phyloP scores from a whole-genome alignment of 2,329 filamentous ascomycete genomes.

The Coleophoma eucalyptorum region DNA sequence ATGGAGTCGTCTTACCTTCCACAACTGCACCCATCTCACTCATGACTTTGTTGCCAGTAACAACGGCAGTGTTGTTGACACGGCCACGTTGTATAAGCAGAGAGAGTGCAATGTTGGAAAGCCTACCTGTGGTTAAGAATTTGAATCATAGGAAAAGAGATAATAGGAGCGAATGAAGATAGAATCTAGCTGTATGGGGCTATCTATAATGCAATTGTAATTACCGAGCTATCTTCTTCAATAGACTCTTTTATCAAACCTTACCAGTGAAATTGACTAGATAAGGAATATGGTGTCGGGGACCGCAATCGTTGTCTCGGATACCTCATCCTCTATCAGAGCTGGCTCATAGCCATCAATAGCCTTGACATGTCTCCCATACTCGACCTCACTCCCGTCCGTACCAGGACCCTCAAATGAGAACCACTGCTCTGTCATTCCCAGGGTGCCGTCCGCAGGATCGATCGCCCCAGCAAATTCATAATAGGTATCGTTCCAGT shows the following conservation, averaged over 20 bases:
- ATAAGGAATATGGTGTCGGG: constrained; percentile 3
- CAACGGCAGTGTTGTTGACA: too few relatives aligned
- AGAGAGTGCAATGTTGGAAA: too few relatives aligned
- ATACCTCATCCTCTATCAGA: constrained; percentile 13
- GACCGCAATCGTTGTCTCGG: constrained; percentile 8
- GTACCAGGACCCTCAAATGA: constrained; percentile 5
- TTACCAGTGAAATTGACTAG: too few relatives aligned
- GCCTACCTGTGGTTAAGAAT: too few relatives aligned
- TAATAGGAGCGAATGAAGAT: too few relatives aligned
- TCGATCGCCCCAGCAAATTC: constrained; percentile 17
- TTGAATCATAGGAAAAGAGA: too few relatives aligned
- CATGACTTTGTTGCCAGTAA: constrained; percentile 27
- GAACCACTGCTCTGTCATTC: constrained; percentile 17
- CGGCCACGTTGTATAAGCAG: too few relatives aligned
- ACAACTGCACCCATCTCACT: constrained; percentile 35
- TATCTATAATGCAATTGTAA: too few relatives aligned
- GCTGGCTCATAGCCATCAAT: constrained; percentile 19
- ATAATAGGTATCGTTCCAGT: constrained; percentile 20
- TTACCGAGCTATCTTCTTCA: too few relatives aligned
- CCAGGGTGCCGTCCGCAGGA: constrained; percentile 10
- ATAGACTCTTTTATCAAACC: too few relatives aligned
- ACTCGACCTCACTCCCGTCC: constrained; percentile 4
- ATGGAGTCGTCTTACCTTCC: constrained; percentile 34
- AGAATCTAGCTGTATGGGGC: too few relatives aligned
- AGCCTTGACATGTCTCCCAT: constrained; percentile 18